Evolutionary conservation across 176 grass and related monocot genomes (phyloP).

Genomic region (Elaeis guineensis): DNA sequence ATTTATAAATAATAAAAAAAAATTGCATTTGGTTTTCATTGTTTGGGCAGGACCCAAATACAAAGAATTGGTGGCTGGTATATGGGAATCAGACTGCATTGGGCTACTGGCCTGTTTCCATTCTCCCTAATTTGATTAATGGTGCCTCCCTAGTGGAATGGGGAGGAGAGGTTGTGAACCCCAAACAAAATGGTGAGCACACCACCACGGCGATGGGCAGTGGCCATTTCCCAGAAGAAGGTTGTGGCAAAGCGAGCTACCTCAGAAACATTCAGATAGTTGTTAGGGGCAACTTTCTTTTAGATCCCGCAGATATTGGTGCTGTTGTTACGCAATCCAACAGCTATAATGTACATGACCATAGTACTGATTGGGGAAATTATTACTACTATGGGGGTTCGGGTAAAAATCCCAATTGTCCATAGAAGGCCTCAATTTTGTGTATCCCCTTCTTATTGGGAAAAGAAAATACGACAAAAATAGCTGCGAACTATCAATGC

Average conservation of each 20-base stretch:
- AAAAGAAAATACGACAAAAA: too few species aligned
- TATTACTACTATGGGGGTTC: slow-evolving; percentile 71
- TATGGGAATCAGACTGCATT: slow-evolving; percentile 77
- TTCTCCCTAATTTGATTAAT: slow-evolving; percentile 75
- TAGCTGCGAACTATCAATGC: too few species aligned
- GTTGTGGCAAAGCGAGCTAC: slow-evolving; percentile 74
- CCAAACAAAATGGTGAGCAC: slow-evolving; percentile 55
- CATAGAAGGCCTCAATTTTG: too few species aligned
- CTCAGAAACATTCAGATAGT: too few species aligned
- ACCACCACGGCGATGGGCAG: slow-evolving; percentile 89
- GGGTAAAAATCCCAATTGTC: too few species aligned
- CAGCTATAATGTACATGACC: slow-evolving; percentile 75
- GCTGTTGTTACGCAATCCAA: slow-evolving; percentile 76
- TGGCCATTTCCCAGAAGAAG: slow-evolving; percentile 79
- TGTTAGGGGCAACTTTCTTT: slow-evolving; percentile 83
- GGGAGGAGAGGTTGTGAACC: slow-evolving; percentile 94
- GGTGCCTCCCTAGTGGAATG: slow-evolving; percentile 88
- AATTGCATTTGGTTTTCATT: too few species aligned
- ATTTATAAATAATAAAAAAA: too few species aligned
- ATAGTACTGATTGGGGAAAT: slow-evolving; percentile 8
- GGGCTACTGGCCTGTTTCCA: slow-evolving; percentile 76
- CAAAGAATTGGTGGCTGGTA: slow-evolving; percentile 94
- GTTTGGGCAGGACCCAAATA: slow-evolving; percentile 78
- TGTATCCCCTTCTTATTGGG: too few species aligned
- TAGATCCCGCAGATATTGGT: slow-evolving; percentile 38